Base-by-base conservation (phyloP, 2,329 filamentous ascomycete genomes). In the Chaetomium sp. region DNA sequence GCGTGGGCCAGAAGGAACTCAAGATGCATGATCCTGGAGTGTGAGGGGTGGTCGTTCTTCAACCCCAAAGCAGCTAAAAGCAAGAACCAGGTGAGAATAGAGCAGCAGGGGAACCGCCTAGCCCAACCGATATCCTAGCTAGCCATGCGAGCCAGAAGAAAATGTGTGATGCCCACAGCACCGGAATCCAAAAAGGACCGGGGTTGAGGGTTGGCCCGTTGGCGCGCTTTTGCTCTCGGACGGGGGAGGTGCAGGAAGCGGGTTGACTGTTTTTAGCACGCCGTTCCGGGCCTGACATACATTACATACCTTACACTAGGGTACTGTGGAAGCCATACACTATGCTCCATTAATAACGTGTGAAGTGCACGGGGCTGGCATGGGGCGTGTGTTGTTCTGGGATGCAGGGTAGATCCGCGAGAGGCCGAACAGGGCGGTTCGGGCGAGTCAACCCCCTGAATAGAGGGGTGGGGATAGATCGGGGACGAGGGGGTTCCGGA, bases 261-360 rank as follows among this genome's bases (percentile, higher is more conserved):
- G 50, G 53, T 55, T 55, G 49, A 55, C 58, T 64, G 59, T 64
- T 61, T 63, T 64, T 64, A 61, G 61, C 57, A 61, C 58, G 41
- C 54, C 33, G 50, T 61, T 53, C 58, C 45, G 48, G 52, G 54
- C 58, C 61, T 58, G 55, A 59, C 52, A 55, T 47, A 43, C 36
- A 55, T 59, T 27, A 27, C 19, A 27, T 27, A 27, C 19, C 58
- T 61, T 56, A 58, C 59, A 62, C 54, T 53, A 56, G 58, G 54
- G 57, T 54, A 49, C 8, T 55, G 42, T 53, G 55, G 53, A 52
- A 56, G 2, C 19, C 19, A 27, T 27, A 27, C 19, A 27, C 19
- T 27, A 27, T 27, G 19, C 19, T 27, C 19, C 19, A 27, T 27
- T 27, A 27, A 27, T 27, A 27, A 27, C 52, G 57, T 59, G 57